Conservation (phyloP, 2,329 filamentous ascomycete genomes). For the Colletotrichum sp. region DNA sequence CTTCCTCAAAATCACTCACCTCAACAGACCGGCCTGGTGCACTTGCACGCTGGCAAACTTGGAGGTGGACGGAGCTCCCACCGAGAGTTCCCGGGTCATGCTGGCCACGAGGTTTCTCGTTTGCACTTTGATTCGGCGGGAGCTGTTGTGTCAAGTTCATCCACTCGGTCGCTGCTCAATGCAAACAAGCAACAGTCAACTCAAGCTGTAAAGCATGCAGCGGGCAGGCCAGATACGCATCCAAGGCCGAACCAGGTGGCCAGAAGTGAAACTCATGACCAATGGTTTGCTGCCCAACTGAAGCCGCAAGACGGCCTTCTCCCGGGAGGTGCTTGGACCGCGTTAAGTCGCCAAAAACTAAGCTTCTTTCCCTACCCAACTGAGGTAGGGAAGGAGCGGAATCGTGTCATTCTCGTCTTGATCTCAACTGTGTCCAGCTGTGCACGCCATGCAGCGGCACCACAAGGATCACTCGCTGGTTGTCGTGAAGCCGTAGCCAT, state of each 20-base stretch:
- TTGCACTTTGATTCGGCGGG: constrained; percentile 15
- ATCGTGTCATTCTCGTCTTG: constrained; percentile 6
- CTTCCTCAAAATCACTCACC: not conserved
- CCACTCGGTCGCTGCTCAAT: constrained; percentile 8
- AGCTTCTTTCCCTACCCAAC: constrained; percentile 8
- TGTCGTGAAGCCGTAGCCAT: not conserved
- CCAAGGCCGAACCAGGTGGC: not conserved
- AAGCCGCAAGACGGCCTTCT: not conserved
- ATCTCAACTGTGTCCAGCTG: constrained; percentile 1
- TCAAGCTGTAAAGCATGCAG: not conserved
- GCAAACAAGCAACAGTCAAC: constrained; percentile 3
- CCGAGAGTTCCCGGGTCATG: not conserved
- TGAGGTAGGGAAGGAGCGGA: not conserved
- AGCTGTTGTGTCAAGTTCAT: constrained; percentile 19
- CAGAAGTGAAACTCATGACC: not conserved
- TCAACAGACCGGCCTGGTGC: not conserved
- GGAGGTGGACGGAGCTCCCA: not conserved
- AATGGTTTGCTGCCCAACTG: not conserved
- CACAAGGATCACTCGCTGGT: constrained; percentile 11
- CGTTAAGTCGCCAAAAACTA: not conserved
- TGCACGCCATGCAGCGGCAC: constrained; percentile 8
- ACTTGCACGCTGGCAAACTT: not conserved
- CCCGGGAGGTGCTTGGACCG: constrained; percentile 3
- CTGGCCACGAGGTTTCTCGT: not conserved
- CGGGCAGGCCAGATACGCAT: not conserved